A percentile compares a stretch with the other conserved stretches of the same genome.
phyloP scores from a whole-genome alignment of 768 basidiomycete species.

The Russula olivacea region DNA sequence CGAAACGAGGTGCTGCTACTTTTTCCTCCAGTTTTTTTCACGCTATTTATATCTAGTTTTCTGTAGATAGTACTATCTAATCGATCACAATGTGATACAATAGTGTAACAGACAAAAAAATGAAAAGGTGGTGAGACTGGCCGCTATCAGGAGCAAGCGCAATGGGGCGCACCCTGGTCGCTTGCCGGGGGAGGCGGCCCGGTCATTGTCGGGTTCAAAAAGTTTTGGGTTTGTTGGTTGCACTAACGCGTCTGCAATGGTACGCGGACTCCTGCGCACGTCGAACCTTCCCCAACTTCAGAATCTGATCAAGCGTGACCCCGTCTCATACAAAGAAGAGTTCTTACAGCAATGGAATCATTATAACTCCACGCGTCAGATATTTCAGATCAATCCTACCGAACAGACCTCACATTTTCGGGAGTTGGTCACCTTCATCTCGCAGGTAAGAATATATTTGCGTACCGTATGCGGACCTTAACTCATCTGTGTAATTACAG shows the following conservation, averaged over 20 bases:
- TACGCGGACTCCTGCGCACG: conserved; percentile 71
- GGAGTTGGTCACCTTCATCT: conserved; percentile 86
- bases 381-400: conserved; percentile 75
- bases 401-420: conserved; percentile 82
- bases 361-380: conserved; percentile 80
- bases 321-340: conserved; percentile 85
- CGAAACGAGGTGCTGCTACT: conserved; percentile 33
- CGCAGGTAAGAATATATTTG: conserved; percentile 49
- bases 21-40: conserved; percentile 1
- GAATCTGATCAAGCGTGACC: conserved; percentile 94
- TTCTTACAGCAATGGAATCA: conserved; percentile 97
- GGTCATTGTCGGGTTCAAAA: neutral
- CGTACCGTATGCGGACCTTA: neutral
- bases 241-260: conserved; percentile 34
- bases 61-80: too few species aligned
- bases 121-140: too few species aligned
- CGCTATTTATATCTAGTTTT: neutral
- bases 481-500: conserved; percentile 32
- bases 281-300: conserved; percentile 93
- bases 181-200: neutral
- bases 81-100: too few species aligned
- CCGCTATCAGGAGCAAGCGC: too few species aligned
- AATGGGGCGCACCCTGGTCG: too few species aligned
- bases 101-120: too few species aligned
- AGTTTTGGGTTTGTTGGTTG: neutral